Percentiles rank a stretch among this genome's conserved stretches.
These are phyloP conservation scores for Thalassiosira mediterranea DNA, from an alignment of 352 stramenopile species.

Conservation along the genomic window DNA sequence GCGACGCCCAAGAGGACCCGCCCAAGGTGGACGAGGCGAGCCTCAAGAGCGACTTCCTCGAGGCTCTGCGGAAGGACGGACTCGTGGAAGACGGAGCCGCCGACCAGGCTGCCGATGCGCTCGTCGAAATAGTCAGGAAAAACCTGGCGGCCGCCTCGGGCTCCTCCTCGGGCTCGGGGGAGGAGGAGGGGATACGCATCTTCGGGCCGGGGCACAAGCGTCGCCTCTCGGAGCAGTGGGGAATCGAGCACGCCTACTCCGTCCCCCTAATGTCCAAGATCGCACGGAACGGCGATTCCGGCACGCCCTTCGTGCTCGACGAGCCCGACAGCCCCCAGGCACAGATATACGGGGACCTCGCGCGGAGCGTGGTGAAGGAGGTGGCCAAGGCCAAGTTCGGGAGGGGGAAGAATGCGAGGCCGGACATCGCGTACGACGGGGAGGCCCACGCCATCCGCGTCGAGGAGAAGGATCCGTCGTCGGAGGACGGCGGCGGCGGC, in stretches of 20 bases:
- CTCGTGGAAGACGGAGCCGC: conserved; percentile 16
- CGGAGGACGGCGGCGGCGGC: conserved; percentile 27
- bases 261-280: conserved; percentile 84
- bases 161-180: conserved; percentile 14
- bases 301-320: conserved; percentile 82
- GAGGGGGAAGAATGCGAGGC: conserved; percentile 39
- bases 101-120: conserved; percentile 29
- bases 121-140: conserved; percentile 58
- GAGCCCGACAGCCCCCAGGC: conserved; percentile 76
- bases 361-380: conserved; percentile 78
- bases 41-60: conserved; percentile 50
- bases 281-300: conserved; percentile 81
- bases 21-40: conserved; percentile 43
- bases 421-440: conserved; percentile 54
- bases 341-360: conserved; percentile 77
- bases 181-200: conserved; percentile 64
- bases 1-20: conserved; percentile 20
- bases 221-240: conserved; percentile 85
- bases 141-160: no score
- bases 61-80: conserved; percentile 50
- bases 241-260: conserved; percentile 85
- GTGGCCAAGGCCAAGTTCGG: conserved; percentile 79
- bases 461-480: not conserved
- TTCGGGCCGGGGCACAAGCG: conserved; percentile 81
- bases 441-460: conserved; percentile 65